Evolutionary conservation across 2,329 filamentous ascomycete species (phyloP), one percentile per base, ranked within the genome.

Genomic region (Fusarium circinatum): DNA sequence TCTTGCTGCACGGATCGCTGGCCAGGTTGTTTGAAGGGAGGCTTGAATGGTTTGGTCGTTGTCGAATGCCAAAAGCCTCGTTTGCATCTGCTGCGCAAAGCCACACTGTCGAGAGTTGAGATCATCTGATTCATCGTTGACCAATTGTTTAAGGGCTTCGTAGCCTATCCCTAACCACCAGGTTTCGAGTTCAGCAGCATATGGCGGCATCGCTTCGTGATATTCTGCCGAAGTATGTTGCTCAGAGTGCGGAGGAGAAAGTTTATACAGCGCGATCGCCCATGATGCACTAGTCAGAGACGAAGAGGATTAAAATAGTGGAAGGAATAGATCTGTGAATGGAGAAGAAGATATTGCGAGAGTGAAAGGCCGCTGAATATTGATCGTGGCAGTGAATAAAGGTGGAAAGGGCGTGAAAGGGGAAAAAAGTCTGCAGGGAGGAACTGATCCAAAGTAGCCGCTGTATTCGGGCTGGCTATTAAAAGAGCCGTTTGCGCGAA

Each of bases 81-180:
- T 70, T 60, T 81, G 80, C 12, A 82, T 65, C 10, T 75, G 72
- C 54, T 81, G 79, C 22, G 78, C 77, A 62, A 82, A 84, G 13
- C 81, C 82, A 30, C 80, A 80, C 42, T 83, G 77, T 12, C 64
- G 70, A 34, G 76, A 72, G 11, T 59, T 70, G 22, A 74, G 47
- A 10, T 57, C 58, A 6, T 78, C 30, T 12, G 71, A 61, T 15
- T 74, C 62, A 3, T 45, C 30, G 44, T 78, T 62, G n/a, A 82
- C 65, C 17, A 84, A 76, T 8, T 73, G 64, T 10, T 51, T 57
- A 12, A 84, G 75, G 18, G 62, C 60, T 24, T 77, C 74, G 24
- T 70, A 65, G 13, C 79, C 80, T 28, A 51, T 58, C 11, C 62
- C 71, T 38, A 82, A 76, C 82, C 82, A 84, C 79, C 81, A 83